Evolutionary conservation across 768 basidiomycete species (phyloP).

Genomic region (Gloeopeniophorella convolvens): DNA sequence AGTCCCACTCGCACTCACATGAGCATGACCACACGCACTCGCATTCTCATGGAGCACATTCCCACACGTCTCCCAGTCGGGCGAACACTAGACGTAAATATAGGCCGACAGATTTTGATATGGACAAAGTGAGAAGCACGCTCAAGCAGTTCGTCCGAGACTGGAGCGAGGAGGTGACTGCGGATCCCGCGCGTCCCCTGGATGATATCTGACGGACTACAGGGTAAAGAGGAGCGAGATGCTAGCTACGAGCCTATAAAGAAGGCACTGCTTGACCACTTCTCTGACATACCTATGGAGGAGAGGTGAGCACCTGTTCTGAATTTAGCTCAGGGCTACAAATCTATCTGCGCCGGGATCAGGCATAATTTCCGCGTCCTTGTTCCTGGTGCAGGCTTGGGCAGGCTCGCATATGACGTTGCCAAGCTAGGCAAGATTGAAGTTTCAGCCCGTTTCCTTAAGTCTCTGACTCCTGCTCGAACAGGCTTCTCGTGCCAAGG

Average conservation of each 20-base stretch:
- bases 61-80: constrained; percentile 18
- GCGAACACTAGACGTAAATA: constrained; percentile 27
- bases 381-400: constrained; percentile 87
- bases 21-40: constrained; percentile 35
- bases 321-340: background rate
- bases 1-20: constrained; percentile 28
- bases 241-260: constrained; percentile 77
- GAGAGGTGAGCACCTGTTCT: constrained; percentile 38
- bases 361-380: constrained; percentile 63
- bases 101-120: constrained; percentile 63
- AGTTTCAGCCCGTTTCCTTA: background rate
- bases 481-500: constrained; percentile 87
- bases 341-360: constrained; percentile 1
- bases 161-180: constrained; percentile 76
- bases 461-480: background rate
- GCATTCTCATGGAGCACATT: constrained; percentile 24
- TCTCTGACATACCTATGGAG: constrained; percentile 44
- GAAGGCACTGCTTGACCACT: constrained; percentile 61
- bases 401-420: constrained; percentile 82
- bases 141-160: constrained; percentile 91
- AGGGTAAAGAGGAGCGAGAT: constrained; percentile 77
- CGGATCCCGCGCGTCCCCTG: too few relatives aligned
- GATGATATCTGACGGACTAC: background rate
- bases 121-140: constrained; percentile 89
- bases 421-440: constrained; percentile 60